These are phyloP conservation scores for Ceriops zippeliana DNA, from an alignment of 345 rosid genomes.

Conservation along the genomic window DNA sequence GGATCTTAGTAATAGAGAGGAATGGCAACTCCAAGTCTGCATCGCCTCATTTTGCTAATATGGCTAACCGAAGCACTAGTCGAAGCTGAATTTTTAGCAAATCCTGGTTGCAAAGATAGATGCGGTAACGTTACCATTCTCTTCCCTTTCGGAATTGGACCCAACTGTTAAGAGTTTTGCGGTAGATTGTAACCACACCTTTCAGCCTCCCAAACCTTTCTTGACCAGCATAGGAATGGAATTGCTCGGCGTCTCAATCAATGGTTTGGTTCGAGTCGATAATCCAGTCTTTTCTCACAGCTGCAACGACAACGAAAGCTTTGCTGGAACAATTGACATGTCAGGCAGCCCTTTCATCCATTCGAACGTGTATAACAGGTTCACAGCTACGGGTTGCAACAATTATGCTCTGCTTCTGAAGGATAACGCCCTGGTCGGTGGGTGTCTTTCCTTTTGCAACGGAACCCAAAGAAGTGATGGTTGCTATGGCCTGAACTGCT, in stretches of 20 bases:
- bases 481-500: conserved; percentile 15
- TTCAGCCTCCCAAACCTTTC: not conserved
- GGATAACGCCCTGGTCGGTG: not conserved
- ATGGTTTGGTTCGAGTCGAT: not conserved
- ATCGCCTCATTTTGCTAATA: not conserved
- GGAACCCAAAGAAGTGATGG: not conserved
- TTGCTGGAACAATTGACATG: not conserved
- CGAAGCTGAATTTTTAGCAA: not conserved
- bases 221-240: conserved; percentile 14
- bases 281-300: not conserved
- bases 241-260: not conserved
- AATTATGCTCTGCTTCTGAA: conserved; percentile 5
- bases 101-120: not conserved
- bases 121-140: not conserved
- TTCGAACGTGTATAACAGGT: not conserved
- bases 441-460: not conserved
- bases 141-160: not conserved
- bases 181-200: not conserved
- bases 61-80: not conserved
- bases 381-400: conserved; percentile 12
- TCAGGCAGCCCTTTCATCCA: conserved; percentile 7
- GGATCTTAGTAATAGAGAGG: too few species aligned
- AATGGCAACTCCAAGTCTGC: not conserved
- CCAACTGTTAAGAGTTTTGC: not conserved
- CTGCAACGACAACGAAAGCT: not conserved